A percentile compares a stretch with the other conserved stretches of the same genome.
phyloP scores from a whole-genome alignment of 768 basidiomycete genomes.

The Hygrophorus pudorinus region DNA sequence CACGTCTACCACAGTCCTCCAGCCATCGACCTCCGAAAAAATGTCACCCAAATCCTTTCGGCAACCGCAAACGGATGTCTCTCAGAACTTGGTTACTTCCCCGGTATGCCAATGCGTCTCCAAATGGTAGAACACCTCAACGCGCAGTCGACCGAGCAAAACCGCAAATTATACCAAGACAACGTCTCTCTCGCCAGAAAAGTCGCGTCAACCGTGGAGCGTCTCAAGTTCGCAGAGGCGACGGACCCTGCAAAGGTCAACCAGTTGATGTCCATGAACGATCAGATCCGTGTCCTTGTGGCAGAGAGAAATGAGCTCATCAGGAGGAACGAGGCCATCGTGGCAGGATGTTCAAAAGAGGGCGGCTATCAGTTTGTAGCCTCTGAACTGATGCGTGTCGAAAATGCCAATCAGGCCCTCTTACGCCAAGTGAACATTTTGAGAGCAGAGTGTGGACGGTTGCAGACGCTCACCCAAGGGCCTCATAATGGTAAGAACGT shows the following conservation, averaged over 20 bases:
- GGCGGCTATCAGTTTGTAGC: constrained; percentile 13
- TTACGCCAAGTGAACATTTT: constrained; percentile 14
- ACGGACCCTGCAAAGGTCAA: constrained; percentile 14
- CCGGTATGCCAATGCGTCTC: constrained; percentile 29
- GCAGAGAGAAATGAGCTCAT: too few species aligned
- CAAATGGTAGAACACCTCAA: constrained; percentile 23
- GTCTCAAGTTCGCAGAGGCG: constrained; percentile 9
- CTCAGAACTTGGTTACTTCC: constrained; percentile 36
- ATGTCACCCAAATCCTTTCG: constrained; percentile 34
- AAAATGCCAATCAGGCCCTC: constrained; percentile 10
- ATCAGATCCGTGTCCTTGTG: too few species aligned
- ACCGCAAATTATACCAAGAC: constrained; percentile 29
- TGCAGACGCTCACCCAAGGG: background rate
- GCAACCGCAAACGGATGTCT: constrained; percentile 36
- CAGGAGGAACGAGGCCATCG: background rate
- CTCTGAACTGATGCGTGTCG: constrained; percentile 11
- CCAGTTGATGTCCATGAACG: constrained; percentile 5
- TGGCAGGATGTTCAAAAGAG: constrained; percentile 5
- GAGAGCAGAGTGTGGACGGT: background rate
- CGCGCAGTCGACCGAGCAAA: constrained; percentile 24
- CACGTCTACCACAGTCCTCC: too few species aligned
- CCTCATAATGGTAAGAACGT: background rate
- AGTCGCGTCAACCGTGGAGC: constrained; percentile 14
- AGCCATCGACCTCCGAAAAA: constrained; percentile 18
- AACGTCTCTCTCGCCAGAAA: constrained; percentile 22